Evolutionary conservation across 2,329 filamentous ascomycete genomes (phyloP).

Genomic region (Aspergillus sp.): DNA sequence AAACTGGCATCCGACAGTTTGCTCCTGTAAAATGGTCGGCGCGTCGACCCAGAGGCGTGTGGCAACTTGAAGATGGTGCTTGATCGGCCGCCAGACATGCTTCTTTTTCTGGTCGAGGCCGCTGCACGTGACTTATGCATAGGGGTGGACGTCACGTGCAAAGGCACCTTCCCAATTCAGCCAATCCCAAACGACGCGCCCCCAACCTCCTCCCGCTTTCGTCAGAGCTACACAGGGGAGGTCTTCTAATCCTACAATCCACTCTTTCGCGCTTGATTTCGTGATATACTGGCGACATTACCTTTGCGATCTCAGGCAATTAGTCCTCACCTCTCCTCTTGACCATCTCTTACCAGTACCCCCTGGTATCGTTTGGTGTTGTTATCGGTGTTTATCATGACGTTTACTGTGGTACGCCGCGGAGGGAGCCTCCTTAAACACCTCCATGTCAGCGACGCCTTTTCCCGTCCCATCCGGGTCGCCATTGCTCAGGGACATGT

Average conservation of each 20-base stretch:
- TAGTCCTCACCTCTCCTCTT: not conserved
- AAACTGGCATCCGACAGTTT: not conserved
- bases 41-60: not conserved
- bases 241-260: constrained; percentile 11
- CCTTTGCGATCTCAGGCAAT: not conserved
- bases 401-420: constrained; percentile 29
- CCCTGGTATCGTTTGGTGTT: not conserved
- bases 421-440: constrained; percentile 29
- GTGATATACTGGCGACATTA: not conserved
- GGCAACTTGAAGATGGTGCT: not conserved
- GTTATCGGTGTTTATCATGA: constrained; percentile 22
- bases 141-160: constrained; percentile 10
- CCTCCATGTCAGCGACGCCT: constrained; percentile 23
- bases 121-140: not conserved
- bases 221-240: constrained; percentile 16
- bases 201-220: constrained; percentile 30
- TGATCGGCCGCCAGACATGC: not conserved
- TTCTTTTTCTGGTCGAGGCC: not conserved
- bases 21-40: not conserved
- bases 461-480: constrained; percentile 25
- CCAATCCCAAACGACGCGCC: constrained; percentile 21
- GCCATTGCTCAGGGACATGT: constrained; percentile 25
- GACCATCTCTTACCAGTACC: not conserved
- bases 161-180: constrained; percentile 19
- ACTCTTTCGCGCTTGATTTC: not conserved